A percentile compares a stretch with the other conserved stretches of the same genome.
Conservation (phyloP, 1,139 yeast species). For the Hemisphaericaspora subhashii region DNA sequence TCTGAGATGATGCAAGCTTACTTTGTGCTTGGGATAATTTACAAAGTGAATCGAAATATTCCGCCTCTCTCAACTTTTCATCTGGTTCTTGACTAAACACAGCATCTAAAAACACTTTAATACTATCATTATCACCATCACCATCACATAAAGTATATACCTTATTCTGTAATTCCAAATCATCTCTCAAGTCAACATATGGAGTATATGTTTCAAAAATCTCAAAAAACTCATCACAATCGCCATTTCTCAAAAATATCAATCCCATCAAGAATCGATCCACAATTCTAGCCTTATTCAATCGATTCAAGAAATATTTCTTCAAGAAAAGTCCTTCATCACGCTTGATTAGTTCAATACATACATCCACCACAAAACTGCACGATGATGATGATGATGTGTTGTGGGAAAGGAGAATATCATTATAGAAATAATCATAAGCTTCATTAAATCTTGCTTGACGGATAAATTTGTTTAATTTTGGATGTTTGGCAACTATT, state of each 20-base stretch:
- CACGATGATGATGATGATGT: no score
- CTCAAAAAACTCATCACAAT: conserved; percentile 23
- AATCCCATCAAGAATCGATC: conserved; percentile 37
- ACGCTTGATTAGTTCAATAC: conserved; percentile 33
- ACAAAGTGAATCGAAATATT: conserved; percentile 39
- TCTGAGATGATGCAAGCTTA: background rate
- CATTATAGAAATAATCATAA: conserved; percentile 25
- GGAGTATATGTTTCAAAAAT: conserved; percentile 21
- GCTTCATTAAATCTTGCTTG: conserved; percentile 23
- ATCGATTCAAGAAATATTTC: conserved; percentile 22
- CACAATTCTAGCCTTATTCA: conserved; percentile 19
- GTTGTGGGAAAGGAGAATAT: conserved; percentile 12
- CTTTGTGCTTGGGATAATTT: conserved; percentile 27
- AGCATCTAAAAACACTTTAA: conserved; percentile 22
- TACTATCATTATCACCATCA: conserved; percentile 14
- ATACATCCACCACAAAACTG: conserved; percentile 29
- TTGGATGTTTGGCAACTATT: conserved; percentile 21
- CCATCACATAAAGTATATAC: conserved; percentile 19
- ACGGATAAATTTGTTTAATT: conserved; percentile 23
- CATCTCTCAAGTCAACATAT: background rate
- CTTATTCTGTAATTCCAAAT: conserved; percentile 15
- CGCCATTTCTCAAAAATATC: conserved; percentile 31
- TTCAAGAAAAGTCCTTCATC: conserved; percentile 27
- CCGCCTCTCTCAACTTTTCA: conserved; percentile 18
- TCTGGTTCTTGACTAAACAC: conserved; percentile 18